These are phyloP conservation scores for Lachancea waltii DNA, from an alignment of 805 yeast species.

Conservation along the genomic window DNA sequence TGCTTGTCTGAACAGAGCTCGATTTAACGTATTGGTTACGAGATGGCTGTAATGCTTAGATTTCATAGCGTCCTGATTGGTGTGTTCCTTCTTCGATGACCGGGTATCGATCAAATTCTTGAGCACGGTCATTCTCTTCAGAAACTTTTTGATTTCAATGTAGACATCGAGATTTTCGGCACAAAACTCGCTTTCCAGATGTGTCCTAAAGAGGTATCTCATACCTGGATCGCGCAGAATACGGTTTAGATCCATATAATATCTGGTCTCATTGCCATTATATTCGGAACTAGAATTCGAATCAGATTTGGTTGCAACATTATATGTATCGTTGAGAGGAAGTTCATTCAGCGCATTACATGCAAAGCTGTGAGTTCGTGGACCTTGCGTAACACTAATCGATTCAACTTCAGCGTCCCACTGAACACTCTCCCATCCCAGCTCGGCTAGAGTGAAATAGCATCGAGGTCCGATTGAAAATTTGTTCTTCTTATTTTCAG, in stretches of 20 bases:
- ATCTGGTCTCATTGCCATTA: too few relatives aligned
- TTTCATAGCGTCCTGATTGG: slow-evolving; percentile 11
- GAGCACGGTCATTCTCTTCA: slow-evolving; percentile 40
- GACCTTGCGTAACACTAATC: neutral
- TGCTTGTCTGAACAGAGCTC: slow-evolving; percentile 40
- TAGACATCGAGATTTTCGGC: slow-evolving; percentile 73
- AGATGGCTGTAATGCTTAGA: slow-evolving; percentile 16
- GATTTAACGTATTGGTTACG: slow-evolving; percentile 29
- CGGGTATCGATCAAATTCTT: slow-evolving; percentile 35
- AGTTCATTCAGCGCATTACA: neutral
- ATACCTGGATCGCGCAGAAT: slow-evolving; percentile 70
- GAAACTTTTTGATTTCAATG: slow-evolving; percentile 48
- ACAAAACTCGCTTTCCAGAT: slow-evolving; percentile 58
- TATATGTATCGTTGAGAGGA: neutral
- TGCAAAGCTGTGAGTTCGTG: neutral
- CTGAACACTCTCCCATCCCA: slow-evolving; percentile 37
- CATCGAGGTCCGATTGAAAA: slow-evolving; percentile 35
- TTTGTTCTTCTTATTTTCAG: slow-evolving; percentile 26
- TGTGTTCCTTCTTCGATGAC: slow-evolving; percentile 10
- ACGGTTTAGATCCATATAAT: slow-evolving; percentile 27
- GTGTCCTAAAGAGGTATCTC: slow-evolving; percentile 58
- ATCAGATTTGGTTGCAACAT: neutral
- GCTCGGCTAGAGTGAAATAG: slow-evolving; percentile 38
- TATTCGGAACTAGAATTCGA: neutral
- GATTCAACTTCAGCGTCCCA: slow-evolving; percentile 17